Conservation (phyloP, 352 stramenopile species). For the Aphanomyces euteiches region DNA sequence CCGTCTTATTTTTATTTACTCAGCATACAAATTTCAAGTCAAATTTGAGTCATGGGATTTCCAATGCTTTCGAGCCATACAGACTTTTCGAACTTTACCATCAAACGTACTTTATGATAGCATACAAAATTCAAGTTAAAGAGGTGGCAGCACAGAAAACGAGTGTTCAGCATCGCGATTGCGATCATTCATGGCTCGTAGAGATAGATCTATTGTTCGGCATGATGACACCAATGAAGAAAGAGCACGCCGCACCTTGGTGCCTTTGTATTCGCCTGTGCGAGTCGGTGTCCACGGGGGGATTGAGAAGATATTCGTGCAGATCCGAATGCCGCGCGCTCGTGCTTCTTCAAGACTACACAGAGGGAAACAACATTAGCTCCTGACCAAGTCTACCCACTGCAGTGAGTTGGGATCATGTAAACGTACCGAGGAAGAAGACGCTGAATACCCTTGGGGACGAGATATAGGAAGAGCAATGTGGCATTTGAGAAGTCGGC, state of each 20-base stretch:
- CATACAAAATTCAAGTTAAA: background rate
- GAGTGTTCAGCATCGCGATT: too few species aligned
- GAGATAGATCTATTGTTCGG: conserved; percentile 23
- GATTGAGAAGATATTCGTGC: conserved; percentile 81
- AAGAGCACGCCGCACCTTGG: conserved; percentile 49
- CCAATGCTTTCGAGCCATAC: conserved; percentile 6
- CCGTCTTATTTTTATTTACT: conserved; percentile 1
- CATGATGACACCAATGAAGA: background rate
- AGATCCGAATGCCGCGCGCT: conserved; percentile 55
- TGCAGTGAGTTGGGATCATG: background rate
- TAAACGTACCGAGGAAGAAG: conserved; percentile 58
- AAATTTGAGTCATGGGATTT: background rate
- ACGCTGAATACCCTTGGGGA: conserved; percentile 69
- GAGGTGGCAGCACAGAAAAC: background rate
- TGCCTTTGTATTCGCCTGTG: conserved; percentile 75
- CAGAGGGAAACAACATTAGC: background rate
- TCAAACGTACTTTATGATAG: background rate
- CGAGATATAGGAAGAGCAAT: conserved; percentile 76
- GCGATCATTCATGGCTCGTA: conserved; percentile 8
- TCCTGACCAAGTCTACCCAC: too few species aligned
- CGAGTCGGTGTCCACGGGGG: conserved; percentile 58
- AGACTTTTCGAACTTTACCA: conserved; percentile 4
- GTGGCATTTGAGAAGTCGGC: conserved; percentile 59
- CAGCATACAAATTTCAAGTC: conserved; percentile 27
- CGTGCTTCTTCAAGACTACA: conserved; percentile 65